Percentiles rank a stretch among this genome's conserved stretches.
Evolutionary conservation across 208 protist species (phyloP).

Genomic region (Leishmania aethiopica): DNA sequence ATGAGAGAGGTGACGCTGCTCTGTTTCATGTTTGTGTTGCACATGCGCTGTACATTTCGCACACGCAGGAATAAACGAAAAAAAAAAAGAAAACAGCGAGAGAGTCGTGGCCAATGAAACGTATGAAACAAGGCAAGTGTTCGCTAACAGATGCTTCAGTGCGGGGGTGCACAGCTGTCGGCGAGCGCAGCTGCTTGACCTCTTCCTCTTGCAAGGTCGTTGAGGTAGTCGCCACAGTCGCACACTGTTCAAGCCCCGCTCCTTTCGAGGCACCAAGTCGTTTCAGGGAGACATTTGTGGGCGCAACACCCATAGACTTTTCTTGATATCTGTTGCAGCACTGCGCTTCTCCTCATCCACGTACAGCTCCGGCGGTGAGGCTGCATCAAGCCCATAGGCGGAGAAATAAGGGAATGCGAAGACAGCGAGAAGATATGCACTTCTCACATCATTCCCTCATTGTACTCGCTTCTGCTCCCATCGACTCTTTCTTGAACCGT

Average conservation of each 20-base stretch:
- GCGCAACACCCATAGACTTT: neutral
- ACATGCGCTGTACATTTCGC: neutral
- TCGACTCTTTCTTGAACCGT: neutral
- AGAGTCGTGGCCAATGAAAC: neutral
- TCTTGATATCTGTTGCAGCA: neutral
- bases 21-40: neutral
- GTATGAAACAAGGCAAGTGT: neutral
- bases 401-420: neutral
- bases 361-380: neutral
- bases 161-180: neutral
- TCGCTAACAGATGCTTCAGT: conserved; percentile 4
- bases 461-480: neutral
- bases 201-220: neutral
- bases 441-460: neutral
- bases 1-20: neutral
- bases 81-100: neutral
- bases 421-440: neutral
- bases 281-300: neutral
- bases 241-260: too few species aligned
- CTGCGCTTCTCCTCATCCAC: neutral
- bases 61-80: conserved; percentile 1
- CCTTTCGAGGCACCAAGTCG: neutral
- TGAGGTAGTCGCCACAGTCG: neutral
- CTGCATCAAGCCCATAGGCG: neutral
- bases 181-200: neutral